Conservation (phyloP, 345 rosid genomes). For the rapeseed (Brassica napus) region Da-Ae NC_063447.1:22705001-22705500, state of each 20-base stretch:
- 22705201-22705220: constrained; percentile 15
- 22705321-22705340: neutral
- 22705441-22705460: neutral
- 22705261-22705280: constrained; percentile 15
- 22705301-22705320: neutral
- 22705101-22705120: constrained; percentile 27
- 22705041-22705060: constrained; percentile 4
- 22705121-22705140: constrained; percentile 7
- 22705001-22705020: constrained; percentile 16
- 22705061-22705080: neutral
- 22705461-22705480: neutral
- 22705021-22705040: constrained; percentile 8
- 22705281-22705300: constrained; percentile 15
- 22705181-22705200: constrained; percentile 6
- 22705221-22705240: neutral
- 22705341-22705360: neutral
- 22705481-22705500: neutral
- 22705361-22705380: neutral
- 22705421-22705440: neutral
- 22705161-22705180: neutral
- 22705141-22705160: neutral
- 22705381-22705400: no score
- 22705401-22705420: neutral
- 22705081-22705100: neutral
- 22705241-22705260: neutral